Evolutionary conservation across 73 alveolate species (phyloP).

Genomic region (Stentor coeruleus): DNA sequence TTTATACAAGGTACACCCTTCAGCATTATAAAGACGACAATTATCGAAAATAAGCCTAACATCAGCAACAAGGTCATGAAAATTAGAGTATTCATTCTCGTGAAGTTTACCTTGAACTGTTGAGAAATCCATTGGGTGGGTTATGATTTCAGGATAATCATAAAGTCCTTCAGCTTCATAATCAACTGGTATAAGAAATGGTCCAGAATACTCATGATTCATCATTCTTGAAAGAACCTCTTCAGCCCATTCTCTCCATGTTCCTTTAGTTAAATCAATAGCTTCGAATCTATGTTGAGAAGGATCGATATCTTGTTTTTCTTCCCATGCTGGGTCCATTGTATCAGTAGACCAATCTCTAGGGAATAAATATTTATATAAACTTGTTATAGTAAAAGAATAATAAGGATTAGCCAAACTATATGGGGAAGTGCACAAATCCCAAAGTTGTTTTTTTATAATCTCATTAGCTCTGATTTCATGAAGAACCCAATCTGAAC

Average conservation of each 20-base stretch:
- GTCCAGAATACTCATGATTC: constrained; percentile 52
- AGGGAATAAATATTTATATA: not conserved
- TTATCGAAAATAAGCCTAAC: constrained; percentile 33
- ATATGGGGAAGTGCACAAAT: not conserved
- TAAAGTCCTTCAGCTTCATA: constrained; percentile 33
- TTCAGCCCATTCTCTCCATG: constrained; percentile 45
- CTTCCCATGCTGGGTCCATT: constrained; percentile 26
- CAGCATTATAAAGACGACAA: constrained; percentile 43
- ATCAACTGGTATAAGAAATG: constrained; percentile 53
- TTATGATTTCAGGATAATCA: constrained; percentile 35
- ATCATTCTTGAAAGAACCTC: constrained; percentile 39
- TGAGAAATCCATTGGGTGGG: constrained; percentile 54
- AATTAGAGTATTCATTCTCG: not conserved
- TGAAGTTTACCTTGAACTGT: constrained; percentile 17
- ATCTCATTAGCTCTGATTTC: not conserved
- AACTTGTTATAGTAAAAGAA: not conserved
- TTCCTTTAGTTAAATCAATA: constrained; percentile 29
- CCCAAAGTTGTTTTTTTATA: not conserved
- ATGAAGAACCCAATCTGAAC: not conserved
- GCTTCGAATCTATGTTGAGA: constrained; percentile 46
- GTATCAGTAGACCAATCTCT: not conserved
- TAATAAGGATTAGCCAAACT: not conserved
- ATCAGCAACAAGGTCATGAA: constrained; percentile 34
- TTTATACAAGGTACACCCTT: constrained; percentile 34
- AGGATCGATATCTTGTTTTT: constrained; percentile 31